Evolutionary conservation across 805 yeast species (phyloP), one percentile per base, ranked within the genome.

Genomic region (Candida insectalens): DNA sequence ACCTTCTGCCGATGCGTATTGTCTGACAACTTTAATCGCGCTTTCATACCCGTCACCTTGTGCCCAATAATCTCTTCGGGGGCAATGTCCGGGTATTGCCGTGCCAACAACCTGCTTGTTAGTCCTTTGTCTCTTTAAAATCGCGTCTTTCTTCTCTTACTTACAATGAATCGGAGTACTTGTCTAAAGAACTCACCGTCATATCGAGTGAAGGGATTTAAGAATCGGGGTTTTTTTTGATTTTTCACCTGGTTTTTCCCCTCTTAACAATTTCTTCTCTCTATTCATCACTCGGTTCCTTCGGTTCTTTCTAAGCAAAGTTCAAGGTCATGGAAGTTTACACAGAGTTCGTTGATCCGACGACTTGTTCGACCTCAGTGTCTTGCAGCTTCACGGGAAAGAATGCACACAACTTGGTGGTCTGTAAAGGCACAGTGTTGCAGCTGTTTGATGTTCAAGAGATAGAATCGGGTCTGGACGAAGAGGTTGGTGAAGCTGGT

Each of bases 331-430:
- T 85, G 96, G 84, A 84, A 47, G 79, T 81, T 12, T 83, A 81
- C 54, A 75, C 79, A 43, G 85, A 82, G 52, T 65, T 85, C 44
- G 65, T 82, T 31, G 81, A 74, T 44, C 94, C 95, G 3, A 65
- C 94, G 2, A 71, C 76, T 43, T 83, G 83, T 25, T 55, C 78
- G n/a, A 73, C 71, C 40, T 65, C 80, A 30, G 42, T 76, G 17
- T 60, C 72, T 6, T 71, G 79, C 40, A 45, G 53, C 34, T 59
- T 66, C 35, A 53, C 57, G 3, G 39, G 62, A 3, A 48, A 69
- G 1, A 50, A 55, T 1, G 51, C 47, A 22, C 65, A 63, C 42
- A 81, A 80, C 43, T 60, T 88, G 46, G 59, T 84, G 12, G 71
- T 82, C 4, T 85, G 79, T 3, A 77, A 77, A 40, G 81, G 88